Percentiles rank a stretch among this genome's conserved stretches.
These are phyloP conservation scores for Neobulgaria alba DNA, from an alignment of 2,329 filamentous ascomycete species.

Conservation along the genomic window DNA sequence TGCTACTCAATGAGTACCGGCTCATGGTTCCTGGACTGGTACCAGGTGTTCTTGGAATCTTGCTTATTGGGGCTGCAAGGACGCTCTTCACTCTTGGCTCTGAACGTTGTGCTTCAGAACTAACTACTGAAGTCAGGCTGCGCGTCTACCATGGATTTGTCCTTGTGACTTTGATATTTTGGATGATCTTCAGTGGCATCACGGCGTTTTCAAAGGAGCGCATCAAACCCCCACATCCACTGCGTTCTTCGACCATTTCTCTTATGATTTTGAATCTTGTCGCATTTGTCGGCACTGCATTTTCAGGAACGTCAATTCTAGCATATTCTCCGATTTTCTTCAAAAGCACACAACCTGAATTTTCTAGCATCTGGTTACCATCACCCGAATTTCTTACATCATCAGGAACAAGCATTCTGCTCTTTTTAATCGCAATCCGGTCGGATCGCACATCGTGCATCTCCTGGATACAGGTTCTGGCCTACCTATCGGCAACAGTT, in stretches of 20 bases:
- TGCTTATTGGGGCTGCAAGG: constrained; percentile 16
- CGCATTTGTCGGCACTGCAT: constrained; percentile 10
- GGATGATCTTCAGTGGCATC: constrained; percentile 14
- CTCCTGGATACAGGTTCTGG: too few species aligned
- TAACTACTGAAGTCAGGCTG: constrained; percentile 8
- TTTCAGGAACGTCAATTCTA: constrained; percentile 15
- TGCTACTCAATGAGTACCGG: constrained; percentile 23
- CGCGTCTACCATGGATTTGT: constrained; percentile 16
- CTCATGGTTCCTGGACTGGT: constrained; percentile 23
- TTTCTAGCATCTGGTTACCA: too few species aligned
- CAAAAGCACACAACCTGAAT: too few species aligned
- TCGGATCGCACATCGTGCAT: too few species aligned
- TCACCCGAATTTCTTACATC: too few species aligned
- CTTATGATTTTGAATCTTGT: constrained; percentile 12
- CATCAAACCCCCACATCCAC: constrained; percentile 4
- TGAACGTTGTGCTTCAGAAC: constrained; percentile 9
- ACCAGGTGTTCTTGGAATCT: constrained; percentile 12
- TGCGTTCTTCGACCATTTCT: constrained; percentile 4
- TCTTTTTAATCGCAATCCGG: too few species aligned
- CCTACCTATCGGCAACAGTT: too few species aligned
- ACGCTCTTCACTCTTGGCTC: constrained; percentile 15
- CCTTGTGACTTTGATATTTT: constrained; percentile 19
- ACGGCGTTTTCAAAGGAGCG: constrained; percentile 8
- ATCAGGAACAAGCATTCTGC: too few species aligned
- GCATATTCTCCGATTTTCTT: constrained; percentile 15